A percentile compares a stretch with the other conserved stretches of the same genome.
phyloP scores from a whole-genome alignment of 306 rosid species.

The Argentina anserina region DNA sequence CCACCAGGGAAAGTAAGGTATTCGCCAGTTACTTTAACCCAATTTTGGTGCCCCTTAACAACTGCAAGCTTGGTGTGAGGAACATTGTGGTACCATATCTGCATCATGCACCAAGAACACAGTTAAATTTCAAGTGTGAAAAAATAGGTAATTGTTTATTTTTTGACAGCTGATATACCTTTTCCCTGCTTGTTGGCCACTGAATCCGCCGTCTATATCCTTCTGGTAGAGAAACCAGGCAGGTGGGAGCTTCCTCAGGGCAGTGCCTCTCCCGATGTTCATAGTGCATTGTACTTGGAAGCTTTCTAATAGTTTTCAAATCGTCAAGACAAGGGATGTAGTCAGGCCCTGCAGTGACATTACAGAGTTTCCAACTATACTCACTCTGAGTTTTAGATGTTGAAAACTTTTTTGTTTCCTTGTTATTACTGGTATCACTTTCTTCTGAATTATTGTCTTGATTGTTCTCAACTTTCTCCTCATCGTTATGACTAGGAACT shows the following conservation, averaged over 20 bases:
- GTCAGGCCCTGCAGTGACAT: constrained; percentile 68
- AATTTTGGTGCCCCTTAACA: constrained; percentile 84
- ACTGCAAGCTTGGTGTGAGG: constrained; percentile 77
- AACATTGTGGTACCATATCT: constrained; percentile 78
- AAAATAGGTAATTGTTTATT: constrained; percentile 2
- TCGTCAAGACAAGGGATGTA: constrained; percentile 91
- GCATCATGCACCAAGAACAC: constrained; percentile 36
- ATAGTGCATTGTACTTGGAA: constrained; percentile 53
- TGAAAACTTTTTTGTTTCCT: constrained; percentile 34
- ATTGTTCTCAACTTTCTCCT: constrained; percentile 40
- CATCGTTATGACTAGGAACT: constrained; percentile 30
- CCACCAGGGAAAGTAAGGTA: constrained; percentile 89
- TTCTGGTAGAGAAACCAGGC: constrained; percentile 77
- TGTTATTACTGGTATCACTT: constrained; percentile 27
- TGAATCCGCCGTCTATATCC: constrained; percentile 57
- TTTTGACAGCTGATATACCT: constrained; percentile 35
- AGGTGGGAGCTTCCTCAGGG: constrained; percentile 59
- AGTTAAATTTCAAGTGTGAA: constrained; percentile 21
- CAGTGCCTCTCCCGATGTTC: constrained; percentile 89
- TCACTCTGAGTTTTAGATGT: constrained; percentile 25
- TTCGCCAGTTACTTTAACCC: constrained; percentile 80
- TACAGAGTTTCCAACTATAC: constrained; percentile 64
- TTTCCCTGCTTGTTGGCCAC: constrained; percentile 89
- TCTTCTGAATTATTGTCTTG: constrained; percentile 19
- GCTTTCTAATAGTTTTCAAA: constrained; percentile 54